phyloP scores from a whole-genome alignment of 306 rosid genomes.

The Glycine latifolia region DNA sequence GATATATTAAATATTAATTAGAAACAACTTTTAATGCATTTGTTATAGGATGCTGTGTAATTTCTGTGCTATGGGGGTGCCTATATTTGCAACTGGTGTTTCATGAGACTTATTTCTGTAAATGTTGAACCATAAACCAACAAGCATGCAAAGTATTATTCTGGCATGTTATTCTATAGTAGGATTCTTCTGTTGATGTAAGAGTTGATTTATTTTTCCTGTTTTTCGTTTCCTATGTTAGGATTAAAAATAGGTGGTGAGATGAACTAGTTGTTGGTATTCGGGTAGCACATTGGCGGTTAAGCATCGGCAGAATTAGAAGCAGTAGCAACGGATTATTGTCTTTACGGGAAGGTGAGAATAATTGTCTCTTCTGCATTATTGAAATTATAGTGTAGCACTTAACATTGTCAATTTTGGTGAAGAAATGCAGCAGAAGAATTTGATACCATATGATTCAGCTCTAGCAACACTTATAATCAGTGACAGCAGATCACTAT shows the following conservation, averaged over 20 bases:
- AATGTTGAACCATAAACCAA: conserved; percentile 16
- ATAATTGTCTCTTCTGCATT: conserved; percentile 15
- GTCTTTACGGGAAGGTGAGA: conserved; percentile 89
- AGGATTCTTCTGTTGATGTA: conserved; percentile 20
- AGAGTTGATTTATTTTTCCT: conserved; percentile 21
- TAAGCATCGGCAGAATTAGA: conserved; percentile 96
- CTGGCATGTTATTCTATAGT: not conserved
- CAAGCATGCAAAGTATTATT: conserved; percentile 3
- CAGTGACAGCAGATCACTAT: no score
- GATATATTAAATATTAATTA: no score
- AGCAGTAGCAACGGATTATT: conserved; percentile 95
- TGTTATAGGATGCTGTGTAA: not conserved
- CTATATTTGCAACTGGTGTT: conserved; percentile 24
- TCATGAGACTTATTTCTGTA: not conserved
- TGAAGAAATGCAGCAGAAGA: conserved; percentile 57
- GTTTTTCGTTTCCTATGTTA: conserved; percentile 35
- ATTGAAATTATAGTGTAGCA: conserved; percentile 66
- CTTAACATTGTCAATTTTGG: conserved; percentile 90
- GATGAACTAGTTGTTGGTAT: conserved; percentile 93
- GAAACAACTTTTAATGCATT: no score
- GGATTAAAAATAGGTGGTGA: conserved; percentile 96
- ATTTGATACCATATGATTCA: no score
- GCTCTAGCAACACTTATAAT: no score
- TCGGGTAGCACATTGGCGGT: conserved; percentile 99
- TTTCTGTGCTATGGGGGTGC: not conserved